These are phyloP conservation scores for Clonostachys byssicola DNA, from an alignment of 2,329 filamentous ascomycete genomes.

Conservation along the genomic window DNA sequence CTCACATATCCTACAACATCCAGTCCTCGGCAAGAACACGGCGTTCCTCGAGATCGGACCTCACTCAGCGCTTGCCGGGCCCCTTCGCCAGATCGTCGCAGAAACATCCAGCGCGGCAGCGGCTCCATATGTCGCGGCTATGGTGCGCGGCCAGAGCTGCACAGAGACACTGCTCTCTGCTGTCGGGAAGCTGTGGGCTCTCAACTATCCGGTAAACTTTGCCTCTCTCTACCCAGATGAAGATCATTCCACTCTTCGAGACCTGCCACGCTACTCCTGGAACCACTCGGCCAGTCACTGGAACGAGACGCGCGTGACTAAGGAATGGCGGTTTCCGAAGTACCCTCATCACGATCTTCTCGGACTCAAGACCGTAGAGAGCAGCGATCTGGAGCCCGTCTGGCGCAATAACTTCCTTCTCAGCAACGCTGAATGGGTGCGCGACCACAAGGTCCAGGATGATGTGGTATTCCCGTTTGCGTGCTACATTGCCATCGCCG, in stretches of 20 bases:
- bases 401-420: slow-evolving; percentile 15
- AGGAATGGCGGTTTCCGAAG: slow-evolving; percentile 2
- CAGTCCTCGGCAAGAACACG: slow-evolving; percentile 12
- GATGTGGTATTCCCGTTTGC: slow-evolving; percentile 27
- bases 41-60: slow-evolving; percentile 25
- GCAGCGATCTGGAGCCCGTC: slow-evolving; percentile 2
- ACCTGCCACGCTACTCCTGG: slow-evolving; percentile 33
- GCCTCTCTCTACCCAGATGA: background rate
- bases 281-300: slow-evolving; percentile 26
- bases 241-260: background rate
- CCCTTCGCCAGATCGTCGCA: slow-evolving; percentile 20
- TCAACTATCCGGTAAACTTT: slow-evolving; percentile 1
- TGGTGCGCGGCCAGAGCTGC: background rate
- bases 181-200: background rate
- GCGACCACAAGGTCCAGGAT: slow-evolving; percentile 12
- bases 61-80: slow-evolving; percentile 33
- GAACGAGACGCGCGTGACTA: slow-evolving; percentile 10
- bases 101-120: slow-evolving; percentile 1
- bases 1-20: slow-evolving; percentile 3
- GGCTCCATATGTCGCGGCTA: slow-evolving; percentile 11
- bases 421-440: slow-evolving; percentile 22
- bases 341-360: slow-evolving; percentile 14
- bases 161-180: background rate
- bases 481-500: slow-evolving; percentile 26
- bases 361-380: slow-evolving; percentile 7